These are phyloP conservation scores for Mucor saturninus DNA, from an alignment of 371 early-diverging fungal species.

Conservation along the genomic window DNA sequence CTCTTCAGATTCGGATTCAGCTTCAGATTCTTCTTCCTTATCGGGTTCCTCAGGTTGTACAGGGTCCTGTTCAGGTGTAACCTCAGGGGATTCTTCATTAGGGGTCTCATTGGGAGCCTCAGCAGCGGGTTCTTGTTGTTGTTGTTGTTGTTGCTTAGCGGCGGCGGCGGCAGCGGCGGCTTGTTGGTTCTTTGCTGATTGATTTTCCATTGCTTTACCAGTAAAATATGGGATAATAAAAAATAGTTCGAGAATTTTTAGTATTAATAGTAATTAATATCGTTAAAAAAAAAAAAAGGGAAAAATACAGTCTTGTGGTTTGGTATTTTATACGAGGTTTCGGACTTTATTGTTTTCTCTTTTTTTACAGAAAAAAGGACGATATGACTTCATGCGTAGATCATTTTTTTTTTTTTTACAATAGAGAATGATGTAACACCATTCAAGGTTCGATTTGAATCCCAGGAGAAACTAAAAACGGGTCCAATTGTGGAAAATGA, in stretches of 20 bases:
- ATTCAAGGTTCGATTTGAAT: slow-evolving; percentile 1
- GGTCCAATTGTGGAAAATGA: slow-evolving; percentile 3
- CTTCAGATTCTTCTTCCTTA: slow-evolving; percentile 1
- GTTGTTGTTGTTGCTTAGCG: slow-evolving; percentile 11
- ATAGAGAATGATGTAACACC: background rate
- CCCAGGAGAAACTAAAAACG: background rate
- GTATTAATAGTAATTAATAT: background rate
- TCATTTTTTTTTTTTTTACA: slow-evolving; percentile 1
- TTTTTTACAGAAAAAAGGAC: background rate
- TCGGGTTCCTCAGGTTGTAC: slow-evolving; percentile 2
- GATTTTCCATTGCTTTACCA: slow-evolving; percentile 23
- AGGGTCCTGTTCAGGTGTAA: background rate
- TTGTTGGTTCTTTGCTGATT: slow-evolving; percentile 20
- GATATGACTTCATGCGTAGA: slow-evolving; percentile 23
- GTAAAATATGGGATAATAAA: slow-evolving; percentile 31
- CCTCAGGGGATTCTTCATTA: background rate
- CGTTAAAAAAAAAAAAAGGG: background rate
- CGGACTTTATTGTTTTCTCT: background rate
- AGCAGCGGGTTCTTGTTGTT: background rate
- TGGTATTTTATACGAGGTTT: background rate
- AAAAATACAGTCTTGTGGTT: background rate
- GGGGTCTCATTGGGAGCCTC: background rate
- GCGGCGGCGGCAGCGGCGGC: slow-evolving; percentile 11
- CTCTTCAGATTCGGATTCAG: slow-evolving; percentile 9
- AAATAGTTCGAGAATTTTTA: slow-evolving; percentile 27